Evolutionary conservation across 1,284 basidiomycete genomes (phyloP).

Genomic region (Xerocomus amazonicus): DNA sequence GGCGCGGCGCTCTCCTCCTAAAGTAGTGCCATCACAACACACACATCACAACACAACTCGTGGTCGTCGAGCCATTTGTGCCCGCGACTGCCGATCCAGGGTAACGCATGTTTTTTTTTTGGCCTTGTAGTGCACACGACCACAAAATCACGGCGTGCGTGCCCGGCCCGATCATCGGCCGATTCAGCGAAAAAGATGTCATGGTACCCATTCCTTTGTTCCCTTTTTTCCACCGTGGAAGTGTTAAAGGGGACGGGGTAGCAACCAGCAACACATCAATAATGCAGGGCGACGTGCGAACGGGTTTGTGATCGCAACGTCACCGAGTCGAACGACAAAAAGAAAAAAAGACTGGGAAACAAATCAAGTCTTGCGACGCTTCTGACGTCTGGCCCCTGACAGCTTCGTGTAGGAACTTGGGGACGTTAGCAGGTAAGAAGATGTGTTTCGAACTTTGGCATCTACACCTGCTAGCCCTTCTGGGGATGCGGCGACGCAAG

Average conservation of each 20-base stretch:
- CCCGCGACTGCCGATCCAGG: background rate
- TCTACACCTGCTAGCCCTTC: background rate
- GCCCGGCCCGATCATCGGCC: background rate
- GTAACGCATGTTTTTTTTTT: background rate
- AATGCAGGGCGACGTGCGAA: background rate
- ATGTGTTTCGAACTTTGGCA: conserved; percentile 16
- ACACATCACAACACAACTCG: background rate
- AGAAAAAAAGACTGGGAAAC: no score
- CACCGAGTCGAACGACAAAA: background rate
- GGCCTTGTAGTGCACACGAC: background rate
- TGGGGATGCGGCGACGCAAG: background rate
- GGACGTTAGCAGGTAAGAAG: background rate
- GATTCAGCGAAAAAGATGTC: background rate
- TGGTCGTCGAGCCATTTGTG: background rate
- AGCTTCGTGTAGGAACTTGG: background rate
- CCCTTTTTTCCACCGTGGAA: conserved; percentile 1
- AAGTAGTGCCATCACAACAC: background rate
- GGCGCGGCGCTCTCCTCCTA: background rate
- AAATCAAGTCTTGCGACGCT: conserved; percentile 1
- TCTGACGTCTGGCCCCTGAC: conserved; percentile 7
- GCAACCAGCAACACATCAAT: conserved; percentile 11
- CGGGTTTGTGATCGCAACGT: background rate
- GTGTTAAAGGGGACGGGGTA: background rate
- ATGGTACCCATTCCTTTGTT: background rate
- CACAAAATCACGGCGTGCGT: background rate